Base-by-base conservation (phyloP, 805 yeast genomes). In the Cyberlindnera amylophila region DNA sequence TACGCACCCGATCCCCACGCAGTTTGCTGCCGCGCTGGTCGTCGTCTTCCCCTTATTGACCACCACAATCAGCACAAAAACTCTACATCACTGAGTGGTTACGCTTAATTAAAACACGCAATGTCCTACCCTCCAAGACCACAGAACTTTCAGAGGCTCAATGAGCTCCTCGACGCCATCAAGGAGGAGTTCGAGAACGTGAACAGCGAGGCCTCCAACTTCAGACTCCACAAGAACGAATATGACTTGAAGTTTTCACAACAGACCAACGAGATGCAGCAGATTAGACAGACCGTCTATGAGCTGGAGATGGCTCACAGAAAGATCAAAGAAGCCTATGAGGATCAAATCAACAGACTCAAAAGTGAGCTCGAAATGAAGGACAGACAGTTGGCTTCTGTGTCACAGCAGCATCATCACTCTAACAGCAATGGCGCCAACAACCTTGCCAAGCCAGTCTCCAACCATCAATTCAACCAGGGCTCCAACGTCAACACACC, bases 281-380 rank as follows among this genome's bases (percentile, higher is more conserved):
- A 86, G 62, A 89, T 91, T 45, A 79, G 96, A 58, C 95, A 89
- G 59, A 87, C 96, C 10, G 96, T 91, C 23, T 89, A 82, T 60
- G 98, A 93, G 62, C 75, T 91, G 57, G 97, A 91, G 64, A 77
- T 83, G 75, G 91, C 96, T 31, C 98, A 91, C 69, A 76, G 96
- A 54, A 86, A 87, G 61, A 86, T 93, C 76, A 90, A 91, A 67
- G 97, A 91, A 59, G 89, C 90, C 36, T 93, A 91, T 66, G 97
- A 91, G 64, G 96, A 86, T 57, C 98, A 91, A 66, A 85, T 93
- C 43, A 70, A 79, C 60, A 74, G 93, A 53, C 74, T 91, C 64
- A 89, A 91, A 64, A 79, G 81, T 50, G 96, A 89, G 62, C 72
- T 91, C 52, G 96, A 88, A 55, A 78, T 74, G 58, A 73, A 90